Base-by-base conservation (phyloP, 2,329 filamentous ascomycete genomes). In the Chaetomium sp. region DNA sequence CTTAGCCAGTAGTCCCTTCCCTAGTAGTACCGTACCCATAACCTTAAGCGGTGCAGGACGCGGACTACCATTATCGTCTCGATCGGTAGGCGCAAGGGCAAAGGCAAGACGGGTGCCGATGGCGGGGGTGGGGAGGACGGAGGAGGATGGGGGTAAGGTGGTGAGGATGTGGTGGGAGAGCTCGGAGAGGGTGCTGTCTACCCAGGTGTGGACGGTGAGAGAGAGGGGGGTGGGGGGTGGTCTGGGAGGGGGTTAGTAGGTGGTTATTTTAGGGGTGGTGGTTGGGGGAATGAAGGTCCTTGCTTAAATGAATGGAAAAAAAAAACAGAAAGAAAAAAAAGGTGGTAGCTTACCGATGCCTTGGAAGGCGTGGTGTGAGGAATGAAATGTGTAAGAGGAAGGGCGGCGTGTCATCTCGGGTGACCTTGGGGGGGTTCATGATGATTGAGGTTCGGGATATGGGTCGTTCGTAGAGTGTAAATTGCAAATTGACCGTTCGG, bases 331-430 rank as follows among this genome's bases (percentile, higher is more conserved):
- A 27, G n/a, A 27, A 27, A 27, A 27, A 27, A 27, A 27, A 27
- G 3, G 19, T 27, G 19, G 19, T 27, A 27, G 19, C 19, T 27
- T 27, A 27, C 19, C 19, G 19, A 27, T 27, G 19, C 19, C 19
- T 27, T 92, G 86, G 66, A 90, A 91, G 44, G 80, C 78, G 66
- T 85, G 19, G 83, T 12, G 79, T 82, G 58, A 85, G 84, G 72
- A 92, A 95, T 76, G 91, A 95, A 58, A 96, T 80, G 68, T 88
- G 91, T 14, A 96, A 76, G 59, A 92, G 81, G 72, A 95, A 96
- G 5, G 91, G 91, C 3, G 88, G 84, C 10, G 84, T 88, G 47
- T 79, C 79, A 66, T 88, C 80, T 59, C 86, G 91, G 83, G 64
- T 86, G 76, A 65, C 66, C 52, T 65, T 64, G 62, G 55, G 45